Percentiles rank a stretch among this genome's conserved stretches.
Evolutionary conservation across 352 stramenopile species (phyloP).

Genomic region (Phytophthora kernoviae): DNA sequence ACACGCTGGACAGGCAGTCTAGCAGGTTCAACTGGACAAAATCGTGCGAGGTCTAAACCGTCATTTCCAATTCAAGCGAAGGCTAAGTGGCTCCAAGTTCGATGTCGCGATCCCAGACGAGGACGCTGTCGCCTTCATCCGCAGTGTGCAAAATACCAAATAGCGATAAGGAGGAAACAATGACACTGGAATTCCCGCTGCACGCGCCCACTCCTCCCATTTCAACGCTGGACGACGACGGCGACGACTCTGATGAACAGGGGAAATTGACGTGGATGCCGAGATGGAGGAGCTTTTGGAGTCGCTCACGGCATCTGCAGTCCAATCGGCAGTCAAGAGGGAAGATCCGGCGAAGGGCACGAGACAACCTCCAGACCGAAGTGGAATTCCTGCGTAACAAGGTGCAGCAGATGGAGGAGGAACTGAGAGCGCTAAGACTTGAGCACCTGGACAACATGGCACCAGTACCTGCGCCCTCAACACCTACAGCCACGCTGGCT

Average conservation of each 20-base stretch:
- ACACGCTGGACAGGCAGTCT: too few relatives aligned
- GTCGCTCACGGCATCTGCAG: constrained; percentile 10
- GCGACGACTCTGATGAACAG: constrained; percentile 14
- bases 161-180: constrained; percentile 6
- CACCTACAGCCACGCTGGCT: constrained; percentile 12
- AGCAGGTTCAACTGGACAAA: constrained; percentile 7
- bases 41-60: too few relatives aligned
- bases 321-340: constrained; percentile 1
- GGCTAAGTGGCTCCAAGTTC: not conserved
- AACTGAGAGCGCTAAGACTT: constrained; percentile 20
- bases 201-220: too few relatives aligned
- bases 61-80: constrained; percentile 9
- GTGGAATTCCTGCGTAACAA: constrained; percentile 39
- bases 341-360: constrained; percentile 23
- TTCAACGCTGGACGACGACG: constrained; percentile 15
- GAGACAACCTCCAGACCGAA: constrained; percentile 36
- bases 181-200: constrained; percentile 6
- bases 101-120: constrained; percentile 19
- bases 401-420: constrained; percentile 40
- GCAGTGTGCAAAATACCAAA: not conserved
- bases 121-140: constrained; percentile 3
- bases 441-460: constrained; percentile 19
- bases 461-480: constrained; percentile 13
- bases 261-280: not conserved
- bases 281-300: constrained; percentile 32